Conservation (phyloP, 2,329 filamentous ascomycete species). For the Orbilia oligospora region DNA sequence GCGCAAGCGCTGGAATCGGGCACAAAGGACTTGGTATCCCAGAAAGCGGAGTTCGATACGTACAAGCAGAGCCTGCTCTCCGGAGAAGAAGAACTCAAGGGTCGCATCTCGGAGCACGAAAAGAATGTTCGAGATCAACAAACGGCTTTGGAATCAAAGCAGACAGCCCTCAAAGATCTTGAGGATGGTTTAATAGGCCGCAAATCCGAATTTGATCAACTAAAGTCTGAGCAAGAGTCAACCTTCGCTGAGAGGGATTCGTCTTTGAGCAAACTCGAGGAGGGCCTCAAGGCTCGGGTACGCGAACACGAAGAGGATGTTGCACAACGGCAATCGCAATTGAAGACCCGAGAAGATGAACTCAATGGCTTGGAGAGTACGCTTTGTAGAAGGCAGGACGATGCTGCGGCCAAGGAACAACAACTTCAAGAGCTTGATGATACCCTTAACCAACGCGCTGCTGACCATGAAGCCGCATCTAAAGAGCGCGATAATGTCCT, state of each 20-base stretch:
- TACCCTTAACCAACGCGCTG: conserved; percentile 1
- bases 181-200: conserved; percentile 12
- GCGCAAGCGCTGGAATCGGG: conserved; percentile 3
- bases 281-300: conserved; percentile 22
- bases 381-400: conserved; percentile 16
- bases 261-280: conserved; percentile 30
- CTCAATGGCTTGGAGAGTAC: neutral
- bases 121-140: conserved; percentile 12
- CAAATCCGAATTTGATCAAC: conserved; percentile 32
- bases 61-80: conserved; percentile 18
- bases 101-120: conserved; percentile 32
- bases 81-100: conserved; percentile 16
- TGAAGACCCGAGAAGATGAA: conserved; percentile 9
- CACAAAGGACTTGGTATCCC: neutral
- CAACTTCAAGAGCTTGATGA: conserved; percentile 26
- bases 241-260: conserved; percentile 9
- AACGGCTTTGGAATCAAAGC: conserved; percentile 19
- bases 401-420: conserved; percentile 18
- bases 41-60: conserved; percentile 18
- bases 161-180: conserved; percentile 17
- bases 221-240: conserved; percentile 29
- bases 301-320: conserved; percentile 9
- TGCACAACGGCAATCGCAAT: neutral
- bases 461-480: conserved; percentile 10
- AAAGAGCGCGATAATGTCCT: conserved; percentile 10